Base-by-base conservation (phyloP, 2,329 filamentous ascomycete genomes). In the Aquanectria penicillioides region DNA sequence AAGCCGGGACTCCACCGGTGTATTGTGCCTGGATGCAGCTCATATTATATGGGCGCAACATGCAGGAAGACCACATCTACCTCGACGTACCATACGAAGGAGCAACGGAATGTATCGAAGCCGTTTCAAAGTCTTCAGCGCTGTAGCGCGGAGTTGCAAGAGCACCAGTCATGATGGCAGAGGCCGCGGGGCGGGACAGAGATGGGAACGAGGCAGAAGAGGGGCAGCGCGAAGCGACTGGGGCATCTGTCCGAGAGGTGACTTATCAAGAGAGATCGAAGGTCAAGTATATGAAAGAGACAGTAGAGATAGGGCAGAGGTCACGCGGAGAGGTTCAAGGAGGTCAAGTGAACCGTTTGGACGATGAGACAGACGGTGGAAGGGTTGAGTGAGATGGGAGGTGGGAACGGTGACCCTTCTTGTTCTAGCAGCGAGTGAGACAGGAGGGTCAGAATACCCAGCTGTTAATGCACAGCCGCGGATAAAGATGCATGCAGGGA, bases 31-130 rank as follows among this genome's bases (percentile, higher is more conserved):
- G 18, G 25, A 40, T 40, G 41, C 34, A 23, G 28, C 41, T 31
- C 22, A 59, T 52, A 61, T 59, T 48, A 51, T 38, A 29, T 28
- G 23, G 28, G 36, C 34, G 28, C 25, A 36, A 46, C 34, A 36
- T 54, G 37, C 40, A 48, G 44, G 36, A 50, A 52, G 25, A n/a
- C 28, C 37, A 36, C 23, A 31, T 43, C 18, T 13, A 18, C 25
- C 18, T 25, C 12, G 1, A 77, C 83, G 80, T 67, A 87, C 85
- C 79, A 72, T 90, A 90, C 9, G 88, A 90, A 34, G 88, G 88
- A n/a, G 88, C 87, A 7, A 83, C 83, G 15, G 88, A 90, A 65
- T 80, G 86, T 61, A 91, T 84, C 9, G 89, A 91, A 6, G 85
- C 82, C 18, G 88, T 89, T 67, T 91, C 88, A 57, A 89, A 86